Evolutionary conservation across 306 rosid species (phyloP).

Genomic region (Trifolium repens): DNA sequence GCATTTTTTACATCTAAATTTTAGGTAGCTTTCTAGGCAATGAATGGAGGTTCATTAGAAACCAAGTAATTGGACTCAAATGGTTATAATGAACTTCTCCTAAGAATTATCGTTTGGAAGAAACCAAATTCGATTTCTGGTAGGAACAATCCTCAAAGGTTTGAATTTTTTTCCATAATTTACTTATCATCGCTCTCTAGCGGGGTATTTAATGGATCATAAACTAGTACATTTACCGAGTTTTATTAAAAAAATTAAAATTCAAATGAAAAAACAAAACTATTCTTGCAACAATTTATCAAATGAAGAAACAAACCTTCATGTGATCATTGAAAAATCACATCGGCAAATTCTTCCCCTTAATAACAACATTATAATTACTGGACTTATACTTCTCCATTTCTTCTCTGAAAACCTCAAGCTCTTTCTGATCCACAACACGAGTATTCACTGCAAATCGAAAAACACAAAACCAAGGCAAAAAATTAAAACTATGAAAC

Average conservation of each 20-base stretch:
- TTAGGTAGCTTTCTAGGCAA: no score
- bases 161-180: no score
- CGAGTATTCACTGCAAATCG: conserved; percentile 71
- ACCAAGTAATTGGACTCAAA: no score
- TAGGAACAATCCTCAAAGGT: no score
- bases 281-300: conserved; percentile 9
- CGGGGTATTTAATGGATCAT: no score
- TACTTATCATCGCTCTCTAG: no score
- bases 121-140: no score
- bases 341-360: conserved; percentile 68
- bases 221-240: no score
- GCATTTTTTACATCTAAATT: no score
- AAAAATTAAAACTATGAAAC: background rate
- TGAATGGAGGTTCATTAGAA: no score
- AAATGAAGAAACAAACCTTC: conserved; percentile 58
- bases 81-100: no score
- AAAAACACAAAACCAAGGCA: conserved; percentile 25
- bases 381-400: conserved; percentile 63
- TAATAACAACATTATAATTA: conserved; percentile 76
- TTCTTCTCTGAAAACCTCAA: conserved; percentile 80
- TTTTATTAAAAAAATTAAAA: background rate
- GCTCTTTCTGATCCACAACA: conserved; percentile 86
- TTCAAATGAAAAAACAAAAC: background rate
- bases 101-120: no score
- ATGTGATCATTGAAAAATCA: conserved; percentile 79